Evolutionary conservation across 148 eudicot genomes (phyloP), one percentile per base, ranked within the genome.

Genomic region (Limonium bicolor): DNA sequence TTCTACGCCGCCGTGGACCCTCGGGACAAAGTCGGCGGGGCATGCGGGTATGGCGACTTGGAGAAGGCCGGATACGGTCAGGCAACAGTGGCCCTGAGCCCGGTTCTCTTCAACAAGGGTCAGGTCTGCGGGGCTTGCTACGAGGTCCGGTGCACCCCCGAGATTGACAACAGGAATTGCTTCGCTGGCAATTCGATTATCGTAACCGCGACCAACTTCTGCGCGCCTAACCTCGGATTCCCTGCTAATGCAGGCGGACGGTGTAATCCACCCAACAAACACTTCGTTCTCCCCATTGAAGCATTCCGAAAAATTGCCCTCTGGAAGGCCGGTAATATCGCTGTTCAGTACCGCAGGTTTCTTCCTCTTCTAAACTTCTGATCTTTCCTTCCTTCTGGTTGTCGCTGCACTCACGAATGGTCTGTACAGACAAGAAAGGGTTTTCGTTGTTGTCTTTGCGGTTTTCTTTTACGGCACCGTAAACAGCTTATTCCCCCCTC

Each of bases 51-150:
- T 67, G 94, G 85, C 0, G 76, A 82, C 60, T 60, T 87, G 2
- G 77, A 55, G 24, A 67, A 60, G 22, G 39, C 51, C 12, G 90
- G 94, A 1, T 82, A 82, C 36, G 96, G 96, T 2, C 69, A 76
- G 42, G 82, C 96, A 2, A 82, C 96, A 2, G 94, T 79, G 1
- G 96, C 80, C 2, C 50, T 86, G 3, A 86, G 96, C 71, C 50
- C 66, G 5, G 29, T 46, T 1, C 35, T 86, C 12, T 86, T 78
- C 38, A 68, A 67, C 17, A 66, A 55, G 16, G 96, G 96, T 0
- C 88, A 72, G 78, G 69, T 74, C 82, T 87, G 96, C 24, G 96
- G 96, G 0, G 96, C 90, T 6, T 87, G 96, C 50, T 87, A 71
- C 32, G 77, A 82, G 67, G 53, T 87, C 6, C 44, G 86, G 30